Conservation (phyloP, 2,329 filamentous ascomycete genomes). For the Fusarium sp. region DNA sequence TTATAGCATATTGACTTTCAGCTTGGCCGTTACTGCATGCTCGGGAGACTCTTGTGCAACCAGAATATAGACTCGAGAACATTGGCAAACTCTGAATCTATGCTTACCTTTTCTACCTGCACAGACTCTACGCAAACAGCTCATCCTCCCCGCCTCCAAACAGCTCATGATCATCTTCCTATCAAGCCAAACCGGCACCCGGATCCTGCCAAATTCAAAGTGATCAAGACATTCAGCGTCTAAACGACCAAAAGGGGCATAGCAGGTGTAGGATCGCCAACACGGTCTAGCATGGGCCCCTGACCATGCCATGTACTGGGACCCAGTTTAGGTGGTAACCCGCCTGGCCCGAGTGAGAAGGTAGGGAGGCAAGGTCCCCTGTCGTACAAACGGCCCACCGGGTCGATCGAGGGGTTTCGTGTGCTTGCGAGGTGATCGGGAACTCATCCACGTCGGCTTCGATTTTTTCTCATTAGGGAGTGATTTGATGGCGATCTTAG, state of each 20-base stretch:
- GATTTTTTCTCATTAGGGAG: not conserved
- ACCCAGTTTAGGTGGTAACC: not conserved
- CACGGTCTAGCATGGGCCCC: not conserved
- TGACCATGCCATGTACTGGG: not conserved
- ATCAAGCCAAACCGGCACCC: not conserved
- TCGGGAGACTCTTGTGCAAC: not conserved
- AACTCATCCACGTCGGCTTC: not conserved
- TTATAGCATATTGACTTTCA: not conserved
- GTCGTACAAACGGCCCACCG: not conserved
- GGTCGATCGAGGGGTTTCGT: not conserved
- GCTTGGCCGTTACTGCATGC: not conserved
- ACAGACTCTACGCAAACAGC: not conserved
- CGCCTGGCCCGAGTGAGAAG: not conserved
- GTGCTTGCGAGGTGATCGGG: not conserved
- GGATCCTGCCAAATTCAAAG: not conserved
- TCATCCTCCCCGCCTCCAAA: not conserved
- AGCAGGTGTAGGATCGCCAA: not conserved
- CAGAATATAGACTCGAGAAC: not conserved
- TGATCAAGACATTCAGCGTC: not conserved
- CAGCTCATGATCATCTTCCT: not conserved
- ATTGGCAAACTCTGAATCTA: not conserved
- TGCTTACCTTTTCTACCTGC: not conserved
- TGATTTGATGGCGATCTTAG: not conserved
- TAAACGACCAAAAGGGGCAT: not conserved
- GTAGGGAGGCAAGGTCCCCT: not conserved